Conservation (phyloP, 805 yeast species). For the Wickerhamiella dianesei region DNA sequence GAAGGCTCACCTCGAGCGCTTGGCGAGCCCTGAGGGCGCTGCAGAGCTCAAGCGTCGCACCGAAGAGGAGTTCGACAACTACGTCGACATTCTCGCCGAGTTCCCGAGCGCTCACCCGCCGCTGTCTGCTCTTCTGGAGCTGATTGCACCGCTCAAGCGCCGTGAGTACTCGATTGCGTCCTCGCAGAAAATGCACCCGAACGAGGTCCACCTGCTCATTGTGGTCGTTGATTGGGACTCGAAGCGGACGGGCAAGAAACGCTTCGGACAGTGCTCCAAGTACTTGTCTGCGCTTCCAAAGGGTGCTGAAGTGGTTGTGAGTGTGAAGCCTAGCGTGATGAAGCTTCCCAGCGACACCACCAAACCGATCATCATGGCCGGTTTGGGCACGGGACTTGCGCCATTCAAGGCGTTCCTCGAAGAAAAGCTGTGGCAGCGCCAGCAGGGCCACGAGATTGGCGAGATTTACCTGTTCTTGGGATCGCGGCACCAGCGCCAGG, state of each 20-base stretch:
- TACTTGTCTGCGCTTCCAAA: slow-evolving; percentile 64
- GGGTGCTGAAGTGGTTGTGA: slow-evolving; percentile 80
- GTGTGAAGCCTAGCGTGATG: slow-evolving; percentile 95
- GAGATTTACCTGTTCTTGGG: slow-evolving; percentile 80
- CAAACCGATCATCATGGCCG: slow-evolving; percentile 92
- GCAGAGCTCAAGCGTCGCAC: slow-evolving; percentile 69
- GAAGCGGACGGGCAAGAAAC: slow-evolving; percentile 54
- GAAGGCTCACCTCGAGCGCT: slow-evolving; percentile 42
- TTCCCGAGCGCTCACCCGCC: slow-evolving; percentile 74
- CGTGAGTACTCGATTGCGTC: slow-evolving; percentile 97
- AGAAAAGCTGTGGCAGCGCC: slow-evolving; percentile 85
- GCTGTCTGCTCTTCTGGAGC: slow-evolving; percentile 49
- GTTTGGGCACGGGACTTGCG: slow-evolving; percentile 94
- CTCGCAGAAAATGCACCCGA: slow-evolving; percentile 82
- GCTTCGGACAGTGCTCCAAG: slow-evolving; percentile 92
- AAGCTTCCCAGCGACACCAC: slow-evolving; percentile 77
- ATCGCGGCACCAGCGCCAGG: slow-evolving; percentile 90
- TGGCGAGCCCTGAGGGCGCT: slow-evolving; percentile 72
- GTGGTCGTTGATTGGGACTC: slow-evolving; percentile 97
- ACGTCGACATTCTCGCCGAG: slow-evolving; percentile 66
- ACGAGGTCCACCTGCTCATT: slow-evolving; percentile 77
- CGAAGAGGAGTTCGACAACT: slow-evolving; percentile 70
- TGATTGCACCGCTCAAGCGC: slow-evolving; percentile 81
- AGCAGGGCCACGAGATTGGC: slow-evolving; percentile 82
- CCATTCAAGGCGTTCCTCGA: slow-evolving; percentile 97